A percentile compares a stretch with the other conserved stretches of the same genome.
These are phyloP conservation scores for Pleurozium schreberi DNA, from an alignment of 225 moss, liverwort and hornwort genomes.

Conservation along the genomic window DNA sequence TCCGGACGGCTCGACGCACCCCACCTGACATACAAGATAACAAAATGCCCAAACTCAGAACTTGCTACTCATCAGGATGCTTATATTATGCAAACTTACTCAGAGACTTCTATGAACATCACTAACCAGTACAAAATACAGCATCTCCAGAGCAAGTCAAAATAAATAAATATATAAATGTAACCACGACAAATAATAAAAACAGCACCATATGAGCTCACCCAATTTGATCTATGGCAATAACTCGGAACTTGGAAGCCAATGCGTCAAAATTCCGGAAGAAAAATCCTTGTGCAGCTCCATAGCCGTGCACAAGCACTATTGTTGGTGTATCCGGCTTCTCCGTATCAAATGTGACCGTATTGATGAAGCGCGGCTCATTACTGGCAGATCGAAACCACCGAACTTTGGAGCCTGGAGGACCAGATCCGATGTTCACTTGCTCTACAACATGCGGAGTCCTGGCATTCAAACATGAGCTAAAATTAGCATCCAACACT, in stretches of 20 bases:
- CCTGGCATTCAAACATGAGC: slow-evolving; percentile 20
- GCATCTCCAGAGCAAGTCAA: not conserved
- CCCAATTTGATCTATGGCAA: slow-evolving; percentile 94
- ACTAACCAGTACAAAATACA: not conserved
- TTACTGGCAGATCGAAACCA: slow-evolving; percentile 86
- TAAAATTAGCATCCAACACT: not conserved
- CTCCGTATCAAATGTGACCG: slow-evolving; percentile 56
- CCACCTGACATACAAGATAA: slow-evolving; percentile 36
- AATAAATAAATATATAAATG: not conserved
- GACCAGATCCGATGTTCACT: slow-evolving; percentile 90
- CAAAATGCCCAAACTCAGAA: slow-evolving; percentile 2
- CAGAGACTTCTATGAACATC: not conserved
- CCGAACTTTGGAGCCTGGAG: slow-evolving; percentile 71
- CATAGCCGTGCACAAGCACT: slow-evolving; percentile 94
- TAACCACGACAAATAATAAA: not conserved
- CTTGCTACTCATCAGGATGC: not conserved
- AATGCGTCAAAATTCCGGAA: slow-evolving; percentile 95
- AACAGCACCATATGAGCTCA: slow-evolving; percentile 15
- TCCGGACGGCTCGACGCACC: slow-evolving; percentile 97
- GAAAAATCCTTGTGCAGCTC: slow-evolving; percentile 92
- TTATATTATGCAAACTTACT: not conserved
- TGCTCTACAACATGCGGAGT: slow-evolving; percentile 82
- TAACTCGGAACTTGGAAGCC: slow-evolving; percentile 68
- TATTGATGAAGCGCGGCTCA: slow-evolving; percentile 90
- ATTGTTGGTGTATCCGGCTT: slow-evolving; percentile 69